Evolutionary conservation across 208 protist genomes (phyloP).

Genomic region (Angomonas desouzai): DNA sequence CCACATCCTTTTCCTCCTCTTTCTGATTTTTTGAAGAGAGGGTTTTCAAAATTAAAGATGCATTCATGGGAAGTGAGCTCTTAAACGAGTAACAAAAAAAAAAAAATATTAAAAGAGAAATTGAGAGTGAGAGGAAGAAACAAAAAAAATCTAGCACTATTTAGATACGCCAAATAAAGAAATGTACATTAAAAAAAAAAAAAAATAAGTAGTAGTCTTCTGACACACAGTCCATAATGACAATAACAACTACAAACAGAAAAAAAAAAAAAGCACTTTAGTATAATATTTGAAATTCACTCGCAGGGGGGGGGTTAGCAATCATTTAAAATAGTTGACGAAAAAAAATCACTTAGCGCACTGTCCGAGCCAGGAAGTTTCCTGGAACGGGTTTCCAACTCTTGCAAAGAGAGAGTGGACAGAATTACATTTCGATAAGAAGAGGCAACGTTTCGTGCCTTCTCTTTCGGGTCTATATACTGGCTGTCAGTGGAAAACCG

Average conservation of each 20-base stretch:
- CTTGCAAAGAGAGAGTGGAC: slow-evolving; percentile 17
- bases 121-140: background rate
- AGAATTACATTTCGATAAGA: slow-evolving; percentile 30
- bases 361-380: background rate
- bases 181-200: background rate
- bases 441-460: slow-evolving; percentile 19
- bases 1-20: background rate
- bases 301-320: background rate
- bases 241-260: background rate
- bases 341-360: slow-evolving; percentile 35
- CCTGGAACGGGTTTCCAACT: slow-evolving; percentile 19
- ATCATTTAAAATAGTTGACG: background rate
- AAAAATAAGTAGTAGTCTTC: background rate
- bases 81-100: no score
- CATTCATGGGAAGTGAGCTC: slow-evolving; percentile 2
- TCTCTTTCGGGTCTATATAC: slow-evolving; percentile 13
- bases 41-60: background rate
- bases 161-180: background rate
- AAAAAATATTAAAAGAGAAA: background rate
- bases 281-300: background rate
- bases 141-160: background rate
- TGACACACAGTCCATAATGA: background rate
- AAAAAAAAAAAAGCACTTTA: background rate
- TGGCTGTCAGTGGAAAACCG: slow-evolving; percentile 34
- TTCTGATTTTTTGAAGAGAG: background rate